Base-by-base conservation (phyloP, 805 yeast species). In the Hanseniaspora hatyaiensis region DNA sequence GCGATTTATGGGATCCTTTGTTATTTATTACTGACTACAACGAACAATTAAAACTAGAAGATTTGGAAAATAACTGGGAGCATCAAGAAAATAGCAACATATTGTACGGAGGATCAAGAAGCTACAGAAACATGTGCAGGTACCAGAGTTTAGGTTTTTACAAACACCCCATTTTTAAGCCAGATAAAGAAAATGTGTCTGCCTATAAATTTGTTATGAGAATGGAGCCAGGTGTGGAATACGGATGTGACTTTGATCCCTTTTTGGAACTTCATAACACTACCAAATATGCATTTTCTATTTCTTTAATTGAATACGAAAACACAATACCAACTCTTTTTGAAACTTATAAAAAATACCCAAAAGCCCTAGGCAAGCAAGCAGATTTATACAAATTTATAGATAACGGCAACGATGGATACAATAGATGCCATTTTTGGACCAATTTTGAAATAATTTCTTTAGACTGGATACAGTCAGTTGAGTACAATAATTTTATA, bases 71-170 rank as follows among this genome's bases (percentile, higher is more conserved):
- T 52, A 63, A 70, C 28, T 55, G 80, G 51, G 61, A 65, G 13
- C 60, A 72, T 1, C 65, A 73, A 67, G 63, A 57, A 12, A 67
- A 68, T 13, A 60, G 69, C 9, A 68, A 71, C 2, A 74, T 82
- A 6, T 63, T 81, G 1, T 82, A 82, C 59, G 89, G 86, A 1
- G 72, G 66, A 26, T 75, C 82, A 1, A 61, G 66, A 53, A 77
- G 85, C 1, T 82, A 82, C 58, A 74, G 96, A 59, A 88, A 89
- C 63, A 92, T 92, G 97, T 92, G 97, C 63, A 73, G 95, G 32
- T 89, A 82, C 67, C 89, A 92, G 60, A 81, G 94, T 2, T 96
- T 97, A 0, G 83, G 72, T 61, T 92, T 92, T 66, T 89, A 77
- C 67, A 75, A 82, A 59, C 94, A 87, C 58, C 77, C 77, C 49